Evolutionary conservation across 495 filamentous ascomycete species (phyloP).

Genomic region (Neurospora sp.): DNA sequence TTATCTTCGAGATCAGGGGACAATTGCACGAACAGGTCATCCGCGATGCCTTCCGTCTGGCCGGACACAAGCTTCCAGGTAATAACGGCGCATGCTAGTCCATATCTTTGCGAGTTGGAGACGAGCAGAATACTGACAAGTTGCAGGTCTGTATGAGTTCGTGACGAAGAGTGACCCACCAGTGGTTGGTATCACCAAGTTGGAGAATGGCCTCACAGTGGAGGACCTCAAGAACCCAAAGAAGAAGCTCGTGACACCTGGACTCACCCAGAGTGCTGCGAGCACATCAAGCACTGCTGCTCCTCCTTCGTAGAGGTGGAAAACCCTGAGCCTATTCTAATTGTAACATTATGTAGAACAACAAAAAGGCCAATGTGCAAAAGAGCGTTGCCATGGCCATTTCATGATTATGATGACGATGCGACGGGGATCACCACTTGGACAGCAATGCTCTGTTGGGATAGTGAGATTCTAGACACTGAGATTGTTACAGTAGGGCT

Average conservation of each 20-base stretch:
- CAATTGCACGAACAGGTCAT: slow-evolving; percentile 90
- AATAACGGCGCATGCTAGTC: slow-evolving; percentile 18
- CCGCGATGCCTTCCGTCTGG: slow-evolving; percentile 86
- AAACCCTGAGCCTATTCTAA: not conserved
- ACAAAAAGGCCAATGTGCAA: not conserved
- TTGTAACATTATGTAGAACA: slow-evolving; percentile 10
- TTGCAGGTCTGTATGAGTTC: slow-evolving; percentile 78
- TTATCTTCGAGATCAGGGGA: slow-evolving; percentile 88
- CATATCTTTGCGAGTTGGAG: not conserved
- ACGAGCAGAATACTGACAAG: slow-evolving; percentile 10
- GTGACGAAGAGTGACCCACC: slow-evolving; percentile 87
- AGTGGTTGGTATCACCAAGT: slow-evolving; percentile 86
- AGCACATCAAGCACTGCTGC: slow-evolving; percentile 8
- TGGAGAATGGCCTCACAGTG: slow-evolving; percentile 68
- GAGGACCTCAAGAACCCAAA: slow-evolving; percentile 69
- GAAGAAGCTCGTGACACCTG: slow-evolving; percentile 30
- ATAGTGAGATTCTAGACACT: not conserved
- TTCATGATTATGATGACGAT: not conserved
- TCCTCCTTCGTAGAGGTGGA: slow-evolving; percentile 15
- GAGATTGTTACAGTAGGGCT: not conserved
- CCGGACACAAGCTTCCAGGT: slow-evolving; percentile 94
- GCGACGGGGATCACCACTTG: not conserved
- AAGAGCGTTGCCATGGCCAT: not conserved
- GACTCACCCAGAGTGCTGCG: not conserved
- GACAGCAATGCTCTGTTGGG: not conserved